These are phyloP conservation scores for Schizopora paradoxa DNA, from an alignment of 1,284 basidiomycete species.

Conservation along the genomic window DNA sequence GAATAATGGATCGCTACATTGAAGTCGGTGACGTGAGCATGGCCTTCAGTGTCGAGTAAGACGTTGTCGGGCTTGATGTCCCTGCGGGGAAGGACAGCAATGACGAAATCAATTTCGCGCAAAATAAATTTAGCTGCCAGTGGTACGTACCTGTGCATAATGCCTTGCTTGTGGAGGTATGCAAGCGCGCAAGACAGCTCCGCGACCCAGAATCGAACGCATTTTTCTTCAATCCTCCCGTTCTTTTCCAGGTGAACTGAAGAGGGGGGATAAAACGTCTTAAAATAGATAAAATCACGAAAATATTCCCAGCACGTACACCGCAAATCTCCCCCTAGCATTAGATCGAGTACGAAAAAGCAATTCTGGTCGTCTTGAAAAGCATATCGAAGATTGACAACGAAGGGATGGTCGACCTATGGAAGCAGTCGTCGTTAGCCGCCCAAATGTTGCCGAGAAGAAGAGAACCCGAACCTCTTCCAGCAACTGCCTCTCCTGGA, in stretches of 20 bases:
- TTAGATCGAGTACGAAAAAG: constrained; percentile 95
- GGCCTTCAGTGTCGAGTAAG: constrained; percentile 85
- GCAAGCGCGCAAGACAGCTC: constrained; percentile 83
- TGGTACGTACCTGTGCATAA: constrained; percentile 80
- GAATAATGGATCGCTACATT: constrained; percentile 98
- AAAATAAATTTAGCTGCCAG: constrained; percentile 1
- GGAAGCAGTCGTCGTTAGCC: constrained; percentile 14
- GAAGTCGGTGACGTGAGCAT: constrained; percentile 97
- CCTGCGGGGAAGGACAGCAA: constrained; percentile 40
- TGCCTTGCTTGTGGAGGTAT: constrained; percentile 87
- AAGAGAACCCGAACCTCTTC: constrained; percentile 65
- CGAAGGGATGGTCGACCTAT: constrained; percentile 90
- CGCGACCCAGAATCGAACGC: constrained; percentile 86
- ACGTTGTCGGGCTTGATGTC: constrained; percentile 98
- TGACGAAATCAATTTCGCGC: constrained; percentile 31
- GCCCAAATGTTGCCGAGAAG: constrained; percentile 22
- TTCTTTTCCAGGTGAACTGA: constrained; percentile 86
- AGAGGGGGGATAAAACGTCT: constrained; percentile 40
- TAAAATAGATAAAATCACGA: constrained; percentile 2
- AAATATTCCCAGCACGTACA: constrained; percentile 46
- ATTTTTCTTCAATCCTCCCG: constrained; percentile 71
- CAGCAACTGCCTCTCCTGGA: constrained; percentile 85
- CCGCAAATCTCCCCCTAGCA: constrained; percentile 92
- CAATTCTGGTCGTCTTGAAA: constrained; percentile 98
- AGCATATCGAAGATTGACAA: constrained; percentile 93